Evolutionary conservation across 768 basidiomycete species (phyloP).

Genomic region (Russula sp.): DNA sequence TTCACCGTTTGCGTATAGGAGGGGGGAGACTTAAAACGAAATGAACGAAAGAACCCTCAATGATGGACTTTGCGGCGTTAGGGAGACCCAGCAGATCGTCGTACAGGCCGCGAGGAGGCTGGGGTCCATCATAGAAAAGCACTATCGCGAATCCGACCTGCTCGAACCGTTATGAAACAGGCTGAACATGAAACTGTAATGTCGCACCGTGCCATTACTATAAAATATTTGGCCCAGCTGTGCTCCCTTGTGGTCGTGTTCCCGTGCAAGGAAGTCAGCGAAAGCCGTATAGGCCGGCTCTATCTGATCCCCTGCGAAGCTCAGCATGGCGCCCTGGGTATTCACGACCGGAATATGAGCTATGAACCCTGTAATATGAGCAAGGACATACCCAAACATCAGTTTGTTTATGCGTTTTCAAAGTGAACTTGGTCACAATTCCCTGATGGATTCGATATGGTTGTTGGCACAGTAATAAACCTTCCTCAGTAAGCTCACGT

Average conservation of each 20-base stretch:
- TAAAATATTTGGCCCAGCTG: not conserved
- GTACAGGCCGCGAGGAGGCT: constrained; percentile 39
- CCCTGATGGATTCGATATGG: not conserved
- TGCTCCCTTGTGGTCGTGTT: constrained; percentile 2
- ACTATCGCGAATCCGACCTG: constrained; percentile 1
- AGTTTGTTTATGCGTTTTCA: constrained; percentile 8
- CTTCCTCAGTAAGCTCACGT: not conserved
- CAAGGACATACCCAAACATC: constrained; percentile 13
- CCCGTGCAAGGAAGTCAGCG: not conserved
- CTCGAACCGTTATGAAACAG: constrained; percentile 30
- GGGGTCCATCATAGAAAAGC: constrained; percentile 53
- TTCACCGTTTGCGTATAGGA: constrained; percentile 23
- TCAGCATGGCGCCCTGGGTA: not conserved
- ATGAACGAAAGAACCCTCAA: constrained; percentile 34
- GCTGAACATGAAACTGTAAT: constrained; percentile 17
- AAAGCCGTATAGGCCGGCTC: not conserved
- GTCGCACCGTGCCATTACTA: not conserved
- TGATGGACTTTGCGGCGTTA: constrained; percentile 30
- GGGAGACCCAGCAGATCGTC: constrained; percentile 41
- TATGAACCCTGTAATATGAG: not conserved
- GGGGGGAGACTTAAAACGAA: constrained; percentile 31
- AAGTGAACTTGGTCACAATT: constrained; percentile 15
- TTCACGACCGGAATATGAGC: not conserved
- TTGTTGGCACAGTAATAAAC: too few relatives aligned
- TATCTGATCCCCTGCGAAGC: not conserved